Conservation (phyloP, 1,139 yeast genomes). For the Geotrichum candidum region DNA sequence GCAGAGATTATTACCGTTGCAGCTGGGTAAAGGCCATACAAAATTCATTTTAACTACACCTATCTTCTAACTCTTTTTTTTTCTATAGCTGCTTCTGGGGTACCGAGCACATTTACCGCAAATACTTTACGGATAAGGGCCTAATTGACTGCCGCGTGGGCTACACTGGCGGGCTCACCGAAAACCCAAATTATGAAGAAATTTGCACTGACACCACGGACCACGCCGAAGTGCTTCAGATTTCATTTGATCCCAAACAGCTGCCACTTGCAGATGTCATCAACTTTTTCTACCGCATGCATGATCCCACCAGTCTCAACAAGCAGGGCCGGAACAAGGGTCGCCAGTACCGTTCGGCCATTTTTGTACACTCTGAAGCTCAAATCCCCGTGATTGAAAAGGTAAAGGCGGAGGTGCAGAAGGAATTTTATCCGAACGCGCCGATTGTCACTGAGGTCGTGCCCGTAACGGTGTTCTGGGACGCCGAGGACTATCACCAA, state of each 20-base stretch:
- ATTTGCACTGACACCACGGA: conserved; percentile 72
- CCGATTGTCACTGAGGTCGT: conserved; percentile 61
- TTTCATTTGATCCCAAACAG: conserved; percentile 67
- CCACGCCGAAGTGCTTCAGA: conserved; percentile 67
- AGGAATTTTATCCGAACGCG: conserved; percentile 48
- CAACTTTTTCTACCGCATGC: conserved; percentile 84
- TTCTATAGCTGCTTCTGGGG: background rate
- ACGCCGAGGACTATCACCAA: conserved; percentile 94
- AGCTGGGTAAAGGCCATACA: background rate
- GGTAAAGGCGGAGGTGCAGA: conserved; percentile 44
- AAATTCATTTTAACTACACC: background rate
- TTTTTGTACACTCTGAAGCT: conserved; percentile 54
- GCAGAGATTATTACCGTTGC: background rate
- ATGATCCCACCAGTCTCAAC: conserved; percentile 62
- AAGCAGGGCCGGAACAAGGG: conserved; percentile 81
- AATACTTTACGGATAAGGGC: conserved; percentile 57
- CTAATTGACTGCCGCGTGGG: conserved; percentile 78
- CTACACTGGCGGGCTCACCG: conserved; percentile 68
- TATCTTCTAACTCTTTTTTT: background rate
- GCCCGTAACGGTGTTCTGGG: conserved; percentile 69
- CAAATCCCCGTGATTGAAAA: conserved; percentile 42
- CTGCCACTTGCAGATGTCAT: conserved; percentile 57
- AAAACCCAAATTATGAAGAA: conserved; percentile 60
- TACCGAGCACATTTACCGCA: conserved; percentile 69
- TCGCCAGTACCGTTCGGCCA: conserved; percentile 76